Base-by-base conservation (phyloP, 2,329 filamentous ascomycete genomes). In the Colletotrichum simmondsii region DNA sequence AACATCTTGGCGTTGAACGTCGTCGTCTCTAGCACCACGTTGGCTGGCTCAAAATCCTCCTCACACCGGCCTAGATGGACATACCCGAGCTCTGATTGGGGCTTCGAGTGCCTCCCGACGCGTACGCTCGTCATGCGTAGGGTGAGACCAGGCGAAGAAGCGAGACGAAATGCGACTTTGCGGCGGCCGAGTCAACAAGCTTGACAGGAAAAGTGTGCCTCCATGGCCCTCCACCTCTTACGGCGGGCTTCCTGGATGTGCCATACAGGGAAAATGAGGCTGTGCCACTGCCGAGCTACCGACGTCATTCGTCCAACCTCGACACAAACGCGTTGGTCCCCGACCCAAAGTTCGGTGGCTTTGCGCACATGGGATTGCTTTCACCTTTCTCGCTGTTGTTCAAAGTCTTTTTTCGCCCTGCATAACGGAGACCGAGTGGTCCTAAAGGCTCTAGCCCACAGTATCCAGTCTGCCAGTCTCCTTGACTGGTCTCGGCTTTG, bases 271-370 rank as follows among this genome's bases (percentile, higher is more conserved):
- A 30, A 19, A 72, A 56, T 60, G 68, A 72, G 71, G 71, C 71
- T 66, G 68, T 73, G 71, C 71, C 60, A 46, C 22, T 49, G 66
- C 63, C 67, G 37, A 59, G 52, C 58, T 24, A 37, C 57, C 64
- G 72, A 74, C 70, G 72, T 74, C 72, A 74, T 74, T 73, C 72
- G 70, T 65, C 70, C 72, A 58, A 72, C 16, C 22, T 49, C 52
- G 5, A 52, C 60, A 35, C 57, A 60, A 37, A 24, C 57, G 14
- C 32, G 57, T 53, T 65, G 52, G 42, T 30, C 59, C 37, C 49
- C 56, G 57, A 61, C 49, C n/a, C 37, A 46, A 22, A 11, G 42
- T 49, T 22, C 19, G 42, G 68, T 68, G 63, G 58, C 59, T 74
- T 71, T 63, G 68, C 68, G 67, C 42, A 68, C 26, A 32, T 52